Percentiles rank a stretch among this genome's conserved stretches.
These are phyloP conservation scores for Schizochytrium sp. DNA, from an alignment of 108 stramenopile species.

Conservation along the genomic window DNA sequence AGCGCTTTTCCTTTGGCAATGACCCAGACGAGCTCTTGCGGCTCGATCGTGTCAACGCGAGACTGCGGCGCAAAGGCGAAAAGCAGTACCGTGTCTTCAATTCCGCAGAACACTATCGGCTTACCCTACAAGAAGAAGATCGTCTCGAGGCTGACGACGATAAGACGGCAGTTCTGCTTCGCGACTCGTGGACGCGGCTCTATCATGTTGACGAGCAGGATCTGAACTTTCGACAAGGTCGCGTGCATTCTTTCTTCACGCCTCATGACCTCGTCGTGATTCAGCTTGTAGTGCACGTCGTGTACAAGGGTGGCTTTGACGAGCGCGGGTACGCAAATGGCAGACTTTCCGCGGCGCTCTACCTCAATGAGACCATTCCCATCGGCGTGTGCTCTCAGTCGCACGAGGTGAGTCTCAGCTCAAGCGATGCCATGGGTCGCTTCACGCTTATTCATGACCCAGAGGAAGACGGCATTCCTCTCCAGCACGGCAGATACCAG, in stretches of 20 bases:
- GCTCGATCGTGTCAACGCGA: not conserved
- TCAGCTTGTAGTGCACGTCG: conserved; percentile 23
- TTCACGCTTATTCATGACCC: conserved; percentile 33
- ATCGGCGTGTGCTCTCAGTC: conserved; percentile 23
- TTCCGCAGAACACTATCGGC: not conserved
- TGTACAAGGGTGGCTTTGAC: conserved; percentile 34
- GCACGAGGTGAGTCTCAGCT: conserved; percentile 6
- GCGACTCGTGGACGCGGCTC: not conserved
- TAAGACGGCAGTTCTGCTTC: not conserved
- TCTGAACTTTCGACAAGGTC: not conserved
- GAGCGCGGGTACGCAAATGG: conserved; percentile 33
- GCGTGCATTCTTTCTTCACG: not conserved
- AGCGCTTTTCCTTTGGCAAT: conserved; percentile 5
- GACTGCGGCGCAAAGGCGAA: not conserved
- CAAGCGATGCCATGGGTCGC: conserved; percentile 22
- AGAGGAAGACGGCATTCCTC: conserved; percentile 11
- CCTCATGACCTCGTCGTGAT: not conserved
- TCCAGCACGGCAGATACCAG: conserved; percentile 25
- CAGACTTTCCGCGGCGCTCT: conserved; percentile 29
- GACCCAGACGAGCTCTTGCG: not conserved
- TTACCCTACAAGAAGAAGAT: not conserved
- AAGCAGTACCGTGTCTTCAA: not conserved
- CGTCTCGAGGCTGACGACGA: not conserved
- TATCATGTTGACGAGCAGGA: not conserved
- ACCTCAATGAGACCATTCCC: conserved; percentile 12